Evolutionary conservation across 176 grass and related monocot genomes (phyloP).

Genomic region (Echinochloa phyllopogon): DNA sequence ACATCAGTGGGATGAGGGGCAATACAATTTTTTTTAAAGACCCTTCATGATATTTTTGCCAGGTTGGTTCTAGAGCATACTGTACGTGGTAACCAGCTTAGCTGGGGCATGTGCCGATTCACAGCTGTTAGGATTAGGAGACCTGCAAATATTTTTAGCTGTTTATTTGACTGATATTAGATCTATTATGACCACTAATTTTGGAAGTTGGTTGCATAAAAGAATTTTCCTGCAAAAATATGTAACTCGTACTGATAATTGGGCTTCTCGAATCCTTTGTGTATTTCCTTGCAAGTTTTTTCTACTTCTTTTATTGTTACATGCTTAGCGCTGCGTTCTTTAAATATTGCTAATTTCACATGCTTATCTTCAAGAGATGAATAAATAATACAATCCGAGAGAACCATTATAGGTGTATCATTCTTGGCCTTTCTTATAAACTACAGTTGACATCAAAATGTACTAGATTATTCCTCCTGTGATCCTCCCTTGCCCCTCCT

Average conservation of each 20-base stretch:
- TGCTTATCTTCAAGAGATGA: constrained; percentile 25
- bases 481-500: neutral
- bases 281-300: neutral
- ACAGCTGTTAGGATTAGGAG: constrained; percentile 1
- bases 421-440: constrained; percentile 15
- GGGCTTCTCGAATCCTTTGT: neutral
- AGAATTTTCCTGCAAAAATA: neutral
- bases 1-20: neutral
- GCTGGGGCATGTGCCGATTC: constrained; percentile 10
- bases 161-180: neutral
- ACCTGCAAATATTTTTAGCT: neutral
- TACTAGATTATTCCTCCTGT: constrained; percentile 15
- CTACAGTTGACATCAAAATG: constrained; percentile 15
- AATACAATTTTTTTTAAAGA: neutral
- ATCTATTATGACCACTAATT: neutral
- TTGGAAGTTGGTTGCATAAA: neutral
- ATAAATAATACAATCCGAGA: constrained; percentile 31
- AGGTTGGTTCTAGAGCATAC: constrained; percentile 29
- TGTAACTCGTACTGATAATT: neutral
- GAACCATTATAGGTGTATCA: constrained; percentile 7
- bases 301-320: neutral
- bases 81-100: constrained; percentile 15
- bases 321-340: constrained; percentile 8
- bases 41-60: neutral
- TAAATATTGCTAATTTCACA: constrained; percentile 35